phyloP scores from a whole-genome alignment of 768 basidiomycete species.

The Suillus tomentosus region DNA sequence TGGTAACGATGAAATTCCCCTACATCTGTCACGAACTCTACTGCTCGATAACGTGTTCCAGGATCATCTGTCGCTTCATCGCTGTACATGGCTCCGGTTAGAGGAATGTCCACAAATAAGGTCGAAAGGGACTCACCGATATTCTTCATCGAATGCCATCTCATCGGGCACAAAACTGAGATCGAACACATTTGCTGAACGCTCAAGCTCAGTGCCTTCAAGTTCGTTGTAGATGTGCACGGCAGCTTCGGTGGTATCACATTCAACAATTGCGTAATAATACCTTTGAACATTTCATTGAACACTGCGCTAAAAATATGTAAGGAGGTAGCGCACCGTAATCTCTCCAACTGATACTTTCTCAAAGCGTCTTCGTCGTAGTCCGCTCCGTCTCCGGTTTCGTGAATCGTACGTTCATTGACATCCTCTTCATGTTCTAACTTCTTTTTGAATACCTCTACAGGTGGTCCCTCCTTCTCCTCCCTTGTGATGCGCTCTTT shows the following conservation, averaged over 20 bases:
- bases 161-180: conserved; percentile 90
- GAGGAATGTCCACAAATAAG: not conserved
- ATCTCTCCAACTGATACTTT: conserved; percentile 89
- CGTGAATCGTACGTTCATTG: conserved; percentile 63
- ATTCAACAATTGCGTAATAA: conserved; percentile 93
- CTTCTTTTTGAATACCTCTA: conserved; percentile 70
- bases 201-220: conserved; percentile 93
- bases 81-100: conserved; percentile 40
- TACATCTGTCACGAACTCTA: conserved; percentile 94
- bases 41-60: conserved; percentile 60
- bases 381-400: conserved; percentile 70
- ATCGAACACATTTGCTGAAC: conserved; percentile 95
- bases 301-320: not conserved
- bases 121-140: conserved; percentile 47
- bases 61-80: conserved; percentile 81
- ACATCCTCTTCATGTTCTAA: conserved; percentile 54
- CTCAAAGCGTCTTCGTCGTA: conserved; percentile 88
- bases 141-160: conserved; percentile 82
- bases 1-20: conserved; percentile 29
- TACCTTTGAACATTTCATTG: conserved; percentile 55
- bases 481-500: conserved; percentile 83
- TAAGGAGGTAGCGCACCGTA: conserved; percentile 58
- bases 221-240: conserved; percentile 81
- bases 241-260: conserved; percentile 76
- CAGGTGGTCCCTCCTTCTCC: conserved; percentile 88